Evolutionary conservation across 1,139 yeast species (phyloP).

Genomic region (Cylindricascospora bacillispora): DNA sequence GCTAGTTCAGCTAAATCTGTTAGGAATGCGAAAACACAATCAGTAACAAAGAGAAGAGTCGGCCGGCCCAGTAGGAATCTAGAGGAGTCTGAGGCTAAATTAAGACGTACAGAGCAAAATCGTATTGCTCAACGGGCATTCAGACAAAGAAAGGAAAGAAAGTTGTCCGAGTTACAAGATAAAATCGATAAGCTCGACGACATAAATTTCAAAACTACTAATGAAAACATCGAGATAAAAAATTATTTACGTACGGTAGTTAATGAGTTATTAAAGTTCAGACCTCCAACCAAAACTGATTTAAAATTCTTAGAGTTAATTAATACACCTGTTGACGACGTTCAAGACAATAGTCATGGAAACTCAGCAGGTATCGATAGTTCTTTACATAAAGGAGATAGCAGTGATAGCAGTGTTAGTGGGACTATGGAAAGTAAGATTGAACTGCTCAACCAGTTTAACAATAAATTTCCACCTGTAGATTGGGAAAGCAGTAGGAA

Average conservation of each 20-base stretch:
- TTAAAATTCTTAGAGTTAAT: background rate
- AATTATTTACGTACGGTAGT: slow-evolving; percentile 67
- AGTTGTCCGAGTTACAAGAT: slow-evolving; percentile 75
- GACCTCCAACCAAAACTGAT: slow-evolving; percentile 26
- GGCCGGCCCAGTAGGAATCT: slow-evolving; percentile 62
- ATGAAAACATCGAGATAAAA: slow-evolving; percentile 63
- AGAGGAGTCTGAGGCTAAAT: slow-evolving; percentile 62
- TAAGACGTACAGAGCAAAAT: slow-evolving; percentile 90
- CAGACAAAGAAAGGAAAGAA: slow-evolving; percentile 83
- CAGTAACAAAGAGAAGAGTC: slow-evolving; percentile 20
- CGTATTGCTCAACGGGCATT: slow-evolving; percentile 97
- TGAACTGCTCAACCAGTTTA: too few species aligned
- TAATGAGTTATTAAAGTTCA: slow-evolving; percentile 54
- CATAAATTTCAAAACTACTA: slow-evolving; percentile 47
- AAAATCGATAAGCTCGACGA: slow-evolving; percentile 61
- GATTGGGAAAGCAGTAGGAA: too few species aligned
- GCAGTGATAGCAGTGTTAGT: too few species aligned
- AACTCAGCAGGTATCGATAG: too few species aligned
- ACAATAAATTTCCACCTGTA: too few species aligned
- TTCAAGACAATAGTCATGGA: background rate
- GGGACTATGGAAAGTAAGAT: too few species aligned
- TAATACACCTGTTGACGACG: background rate
- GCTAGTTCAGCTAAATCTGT: too few species aligned
- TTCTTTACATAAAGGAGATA: too few species aligned
- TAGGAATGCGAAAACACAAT: too few species aligned